Conservation (phyloP, 2,329 filamentous ascomycete species). For the Aspergillus quadrilineatus region DNA sequence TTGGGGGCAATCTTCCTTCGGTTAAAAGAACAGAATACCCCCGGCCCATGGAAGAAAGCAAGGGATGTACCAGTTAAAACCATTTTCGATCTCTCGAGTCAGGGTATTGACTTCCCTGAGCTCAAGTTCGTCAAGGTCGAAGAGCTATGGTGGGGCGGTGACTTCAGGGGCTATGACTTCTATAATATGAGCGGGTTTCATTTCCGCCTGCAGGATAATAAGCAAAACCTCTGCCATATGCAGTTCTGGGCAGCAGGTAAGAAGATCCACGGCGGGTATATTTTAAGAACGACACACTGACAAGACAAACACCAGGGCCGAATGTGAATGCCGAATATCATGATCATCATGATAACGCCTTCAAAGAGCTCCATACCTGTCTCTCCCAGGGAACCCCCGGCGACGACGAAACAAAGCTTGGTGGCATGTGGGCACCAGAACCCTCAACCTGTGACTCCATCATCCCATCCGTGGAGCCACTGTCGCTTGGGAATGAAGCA, state of each 20-base stretch:
- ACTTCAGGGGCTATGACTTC: neutral
- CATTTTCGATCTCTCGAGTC: neutral
- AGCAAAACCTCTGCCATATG: neutral
- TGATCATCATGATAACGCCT: neutral
- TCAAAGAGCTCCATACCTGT: conserved; percentile 1
- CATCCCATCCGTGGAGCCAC: neutral
- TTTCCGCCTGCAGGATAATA: neutral
- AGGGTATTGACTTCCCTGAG: neutral
- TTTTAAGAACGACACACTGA: neutral
- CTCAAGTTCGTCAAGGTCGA: neutral
- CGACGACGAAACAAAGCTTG: neutral
- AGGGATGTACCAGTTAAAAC: neutral
- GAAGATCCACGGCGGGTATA: neutral
- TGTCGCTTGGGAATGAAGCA: neutral
- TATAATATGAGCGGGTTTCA: neutral
- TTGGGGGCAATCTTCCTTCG: neutral
- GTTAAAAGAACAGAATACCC: neutral
- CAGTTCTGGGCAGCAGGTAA: conserved; percentile 2
- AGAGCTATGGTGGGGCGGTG: conserved; percentile 2
- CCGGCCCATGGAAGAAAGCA: neutral
- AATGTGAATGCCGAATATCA: neutral
- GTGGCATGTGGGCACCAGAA: neutral
- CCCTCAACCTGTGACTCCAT: neutral
- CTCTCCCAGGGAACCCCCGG: neutral
- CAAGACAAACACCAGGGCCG: neutral